Percentiles rank a stretch among this genome's conserved stretches.
phyloP scores from a whole-genome alignment of 2,329 filamentous ascomycete genomes.

The Myriosclerotinia duriaeana region DNA sequence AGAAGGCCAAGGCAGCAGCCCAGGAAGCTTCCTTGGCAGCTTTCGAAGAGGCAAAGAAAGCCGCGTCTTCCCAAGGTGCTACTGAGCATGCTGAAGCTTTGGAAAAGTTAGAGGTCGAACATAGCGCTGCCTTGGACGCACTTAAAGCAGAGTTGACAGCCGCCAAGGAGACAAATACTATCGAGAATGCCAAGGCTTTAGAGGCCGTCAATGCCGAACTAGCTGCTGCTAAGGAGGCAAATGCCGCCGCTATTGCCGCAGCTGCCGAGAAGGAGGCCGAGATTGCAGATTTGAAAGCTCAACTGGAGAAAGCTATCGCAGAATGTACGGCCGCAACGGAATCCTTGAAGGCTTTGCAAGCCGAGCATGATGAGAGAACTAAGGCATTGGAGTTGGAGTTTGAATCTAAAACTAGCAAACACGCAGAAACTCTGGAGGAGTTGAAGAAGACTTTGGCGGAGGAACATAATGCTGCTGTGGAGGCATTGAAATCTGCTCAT shows the following conservation, averaged over 20 bases:
- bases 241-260: constrained; percentile 39
- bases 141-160: constrained; percentile 46
- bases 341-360: constrained; percentile 35
- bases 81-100: constrained; percentile 46
- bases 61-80: constrained; percentile 32
- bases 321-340: constrained; percentile 37
- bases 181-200: constrained; percentile 29
- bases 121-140: constrained; percentile 31
- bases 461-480: constrained; percentile 52
- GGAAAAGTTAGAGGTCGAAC: constrained; percentile 42
- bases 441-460: constrained; percentile 51
- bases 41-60: constrained; percentile 38
- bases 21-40: constrained; percentile 37
- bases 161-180: constrained; percentile 49
- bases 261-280: constrained; percentile 42
- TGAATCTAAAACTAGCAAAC: constrained; percentile 4
- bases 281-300: constrained; percentile 38
- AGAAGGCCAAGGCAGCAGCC: constrained; percentile 30
- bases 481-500: constrained; percentile 54
- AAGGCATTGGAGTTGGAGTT: constrained; percentile 10
- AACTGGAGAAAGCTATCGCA: constrained; percentile 45
- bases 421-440: constrained; percentile 45
- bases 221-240: constrained; percentile 50
- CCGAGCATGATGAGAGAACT: constrained; percentile 39
- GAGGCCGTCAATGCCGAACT: constrained; percentile 44